A percentile compares a stretch with the other conserved stretches of the same genome.
Conservation (phyloP, 805 yeast species). For the Kluyveromyces dobzhanskii region DNA sequence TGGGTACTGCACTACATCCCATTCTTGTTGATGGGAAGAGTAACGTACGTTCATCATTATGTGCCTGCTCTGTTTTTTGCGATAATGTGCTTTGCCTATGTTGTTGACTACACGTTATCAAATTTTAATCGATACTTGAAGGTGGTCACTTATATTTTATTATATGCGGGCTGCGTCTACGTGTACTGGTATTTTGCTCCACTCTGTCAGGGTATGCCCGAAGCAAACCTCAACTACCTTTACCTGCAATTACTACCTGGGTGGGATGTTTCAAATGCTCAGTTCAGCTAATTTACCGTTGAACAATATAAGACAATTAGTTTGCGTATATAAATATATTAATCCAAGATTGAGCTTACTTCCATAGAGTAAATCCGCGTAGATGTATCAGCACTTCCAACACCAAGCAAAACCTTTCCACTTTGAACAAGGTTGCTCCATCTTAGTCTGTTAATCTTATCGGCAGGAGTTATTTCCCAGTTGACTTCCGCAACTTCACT, state of each 20-base stretch:
- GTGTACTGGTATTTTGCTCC: conserved; percentile 56
- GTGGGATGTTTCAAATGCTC: conserved; percentile 42
- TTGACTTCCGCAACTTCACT: conserved; percentile 30
- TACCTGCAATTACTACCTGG: conserved; percentile 46
- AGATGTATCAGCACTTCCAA: conserved; percentile 60
- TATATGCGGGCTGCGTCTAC: conserved; percentile 43
- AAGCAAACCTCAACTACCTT: conserved; percentile 38
- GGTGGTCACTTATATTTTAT: conserved; percentile 32
- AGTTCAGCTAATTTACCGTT: neutral
- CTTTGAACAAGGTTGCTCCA: conserved; percentile 36
- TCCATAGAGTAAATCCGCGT: conserved; percentile 31
- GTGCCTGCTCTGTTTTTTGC: conserved; percentile 95
- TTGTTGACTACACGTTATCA: conserved; percentile 21
- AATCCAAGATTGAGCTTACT: neutral
- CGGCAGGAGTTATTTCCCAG: conserved; percentile 45
- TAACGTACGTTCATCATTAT: conserved; percentile 93
- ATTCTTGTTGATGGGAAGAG: conserved; percentile 89
- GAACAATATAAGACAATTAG: neutral
- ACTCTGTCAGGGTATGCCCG: conserved; percentile 74
- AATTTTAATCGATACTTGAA: conserved; percentile 19
- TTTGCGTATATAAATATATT: neutral
- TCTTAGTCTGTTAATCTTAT: conserved; percentile 49
- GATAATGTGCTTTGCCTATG: conserved; percentile 48
- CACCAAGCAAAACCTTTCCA: conserved; percentile 38
- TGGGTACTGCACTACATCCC: conserved; percentile 89